Base-by-base conservation (phyloP, 2,329 filamentous ascomycete genomes). In the Fusarium papillatum region DNA sequence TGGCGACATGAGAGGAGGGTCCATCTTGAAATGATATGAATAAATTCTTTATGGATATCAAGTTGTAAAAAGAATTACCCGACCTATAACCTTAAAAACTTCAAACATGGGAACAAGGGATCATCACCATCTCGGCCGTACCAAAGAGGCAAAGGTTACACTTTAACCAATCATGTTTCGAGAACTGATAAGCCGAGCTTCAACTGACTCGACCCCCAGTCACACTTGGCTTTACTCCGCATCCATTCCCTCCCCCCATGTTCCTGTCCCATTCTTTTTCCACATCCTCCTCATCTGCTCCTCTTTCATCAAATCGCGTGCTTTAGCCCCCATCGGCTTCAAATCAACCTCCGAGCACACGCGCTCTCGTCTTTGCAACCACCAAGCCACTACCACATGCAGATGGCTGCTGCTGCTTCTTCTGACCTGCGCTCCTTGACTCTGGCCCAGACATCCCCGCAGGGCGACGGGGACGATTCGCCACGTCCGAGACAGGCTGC, bases 401-500 rank as follows among this genome's bases (percentile, higher is more conserved):
- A 29, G 46, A 50, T 50, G 46, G 46, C 46, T 10, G 73, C 73
- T 64, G 73, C 73, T 64, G 73, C 73, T 64, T 67, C 64, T 53
- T 74, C 48, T 63, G 43, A 63, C 19, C 29, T 57, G 29, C 53
- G 67, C 64, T 69, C 71, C 48, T 71, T 69, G 38, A 29, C 55
- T 31, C 74, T 66, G 65, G 57, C 66, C 48, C 75, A 71, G 17
- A 71, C 66, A 39, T 77, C 75, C 74, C 75, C 71, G 75, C 75
- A 63, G n/a, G 29, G 43, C n/a, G 66, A 73, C 36, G 72, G 59
- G 78, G 76, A 77, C 66, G 81, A 80, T 64, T 74, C 76, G 59
- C 76, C 81, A 46, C 80, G 81, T 17, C 79, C 79, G 9, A 82
- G 79, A 74, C 81, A 85, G 78, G 90, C 91, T 13, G 91, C 91